A percentile compares a stretch with the other conserved stretches of the same genome.
Evolutionary conservation across 768 basidiomycete species (phyloP).

Genomic region (Amanita fuliginea): DNA sequence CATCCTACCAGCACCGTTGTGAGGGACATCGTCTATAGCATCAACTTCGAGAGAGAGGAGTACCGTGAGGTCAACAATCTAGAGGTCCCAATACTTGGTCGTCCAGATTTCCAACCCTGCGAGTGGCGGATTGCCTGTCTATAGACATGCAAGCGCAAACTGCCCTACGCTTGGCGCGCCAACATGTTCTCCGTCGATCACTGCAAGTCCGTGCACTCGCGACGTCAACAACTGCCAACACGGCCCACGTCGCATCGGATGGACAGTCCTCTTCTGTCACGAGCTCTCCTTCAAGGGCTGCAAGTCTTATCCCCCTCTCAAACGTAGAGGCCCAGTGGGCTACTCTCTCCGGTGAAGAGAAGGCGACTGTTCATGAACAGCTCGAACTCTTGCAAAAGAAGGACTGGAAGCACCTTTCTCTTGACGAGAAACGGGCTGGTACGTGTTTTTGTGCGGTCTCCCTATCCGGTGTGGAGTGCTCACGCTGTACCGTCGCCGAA

Average conservation of each 20-base stretch:
- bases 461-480: background rate
- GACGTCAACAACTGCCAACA: conserved; percentile 10
- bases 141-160: conserved; percentile 44
- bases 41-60: too few relatives aligned
- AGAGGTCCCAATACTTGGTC: too few relatives aligned
- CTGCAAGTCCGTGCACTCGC: conserved; percentile 9
- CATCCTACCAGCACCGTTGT: too few relatives aligned
- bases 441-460: conserved; percentile 24
- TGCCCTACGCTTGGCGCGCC: conserved; percentile 43
- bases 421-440: conserved; percentile 99
- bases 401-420: conserved; percentile 85
- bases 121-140: too few relatives aligned
- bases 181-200: conserved; percentile 24
- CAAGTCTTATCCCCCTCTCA: conserved; percentile 48
- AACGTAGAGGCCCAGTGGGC: conserved; percentile 97
- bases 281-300: conserved; percentile 20
- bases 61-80: too few relatives aligned
- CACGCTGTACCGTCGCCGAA: background rate
- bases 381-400: conserved; percentile 88
- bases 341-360: conserved; percentile 53
- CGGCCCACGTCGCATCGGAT: conserved; percentile 7
- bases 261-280: conserved; percentile 21
- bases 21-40: too few relatives aligned
- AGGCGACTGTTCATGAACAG: conserved; percentile 72
- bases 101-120: too few relatives aligned